These are phyloP conservation scores for Hyphodiscus sp. DNA, from an alignment of 2,329 filamentous ascomycete genomes.

Conservation along the genomic window DNA sequence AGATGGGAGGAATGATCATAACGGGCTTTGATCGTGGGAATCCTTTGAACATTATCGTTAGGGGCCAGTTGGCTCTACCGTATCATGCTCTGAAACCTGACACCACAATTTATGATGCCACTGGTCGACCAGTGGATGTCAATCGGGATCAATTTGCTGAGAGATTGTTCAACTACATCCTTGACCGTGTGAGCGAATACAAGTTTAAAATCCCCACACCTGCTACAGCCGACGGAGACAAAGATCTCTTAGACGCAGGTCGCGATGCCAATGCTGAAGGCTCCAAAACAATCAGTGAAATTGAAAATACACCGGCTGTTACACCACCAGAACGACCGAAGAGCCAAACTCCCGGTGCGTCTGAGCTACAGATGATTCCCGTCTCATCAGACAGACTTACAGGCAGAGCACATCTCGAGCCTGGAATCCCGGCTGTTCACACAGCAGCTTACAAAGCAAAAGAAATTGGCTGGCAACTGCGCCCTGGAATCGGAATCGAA, in stretches of 20 bases:
- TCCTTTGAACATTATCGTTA: constrained; percentile 82
- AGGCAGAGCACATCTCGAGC: constrained; percentile 65
- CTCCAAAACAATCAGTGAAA: constrained; percentile 62
- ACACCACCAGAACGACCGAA: constrained; percentile 48
- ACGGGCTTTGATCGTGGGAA: constrained; percentile 96
- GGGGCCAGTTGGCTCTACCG: constrained; percentile 79
- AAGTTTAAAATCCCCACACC: constrained; percentile 69
- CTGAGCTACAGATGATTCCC: constrained; percentile 50
- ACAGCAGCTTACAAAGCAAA: constrained; percentile 73
- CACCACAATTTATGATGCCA: constrained; percentile 84
- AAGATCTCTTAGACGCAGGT: constrained; percentile 73
- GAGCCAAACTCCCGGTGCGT: constrained; percentile 7
- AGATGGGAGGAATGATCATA: constrained; percentile 98
- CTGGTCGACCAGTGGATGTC: constrained; percentile 71
- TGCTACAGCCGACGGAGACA: constrained; percentile 74
- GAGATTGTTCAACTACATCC: constrained; percentile 87
- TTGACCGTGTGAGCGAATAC: constrained; percentile 86
- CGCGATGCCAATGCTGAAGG: constrained; percentile 69
- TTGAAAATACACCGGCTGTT: constrained; percentile 57
- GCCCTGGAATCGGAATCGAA: constrained; percentile 53
- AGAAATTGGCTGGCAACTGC: constrained; percentile 76
- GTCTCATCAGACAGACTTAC: constrained; percentile 64
- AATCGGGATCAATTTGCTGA: constrained; percentile 77
- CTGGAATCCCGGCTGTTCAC: constrained; percentile 59
- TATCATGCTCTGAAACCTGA: constrained; percentile 76